These are phyloP conservation scores for Uronychia setigera DNA, from an alignment of 73 alveolate species.

Conservation along the genomic window DNA sequence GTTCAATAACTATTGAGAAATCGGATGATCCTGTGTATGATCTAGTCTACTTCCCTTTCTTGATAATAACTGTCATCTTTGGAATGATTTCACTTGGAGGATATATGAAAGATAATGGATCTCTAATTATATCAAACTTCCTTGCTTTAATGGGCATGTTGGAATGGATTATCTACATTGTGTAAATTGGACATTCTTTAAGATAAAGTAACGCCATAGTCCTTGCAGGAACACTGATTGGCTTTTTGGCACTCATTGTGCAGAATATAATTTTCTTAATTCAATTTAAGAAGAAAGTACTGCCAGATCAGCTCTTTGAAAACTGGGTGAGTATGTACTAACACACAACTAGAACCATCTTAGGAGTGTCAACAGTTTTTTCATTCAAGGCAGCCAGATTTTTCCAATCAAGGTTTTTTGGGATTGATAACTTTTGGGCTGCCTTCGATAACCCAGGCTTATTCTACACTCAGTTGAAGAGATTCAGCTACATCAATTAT, in stretches of 20 bases:
- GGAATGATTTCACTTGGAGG: not conserved
- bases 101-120: constrained; percentile 13
- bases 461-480: constrained; percentile 25
- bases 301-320: not conserved
- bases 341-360: not conserved
- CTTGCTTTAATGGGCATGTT: constrained; percentile 23
- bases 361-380: constrained; percentile 7
- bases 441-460: constrained; percentile 40
- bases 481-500: constrained; percentile 6
- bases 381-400: constrained; percentile 30
- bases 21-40: not conserved
- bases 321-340: constrained; percentile 1
- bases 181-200: not conserved
- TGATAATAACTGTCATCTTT: constrained; percentile 9
- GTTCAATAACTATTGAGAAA: not conserved
- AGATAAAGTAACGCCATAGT: not conserved
- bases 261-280: constrained; percentile 8
- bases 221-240: constrained; percentile 6
- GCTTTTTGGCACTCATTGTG: not conserved
- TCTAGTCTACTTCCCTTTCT: constrained; percentile 24
- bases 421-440: constrained; percentile 34
- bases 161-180: constrained; percentile 11
- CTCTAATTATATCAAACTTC: constrained; percentile 4
- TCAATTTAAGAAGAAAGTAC: not conserved
- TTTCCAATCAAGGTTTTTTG: constrained; percentile 20